phyloP scores from a whole-genome alignment of 306 rosid species.

The Vigna trinervia region DNA sequence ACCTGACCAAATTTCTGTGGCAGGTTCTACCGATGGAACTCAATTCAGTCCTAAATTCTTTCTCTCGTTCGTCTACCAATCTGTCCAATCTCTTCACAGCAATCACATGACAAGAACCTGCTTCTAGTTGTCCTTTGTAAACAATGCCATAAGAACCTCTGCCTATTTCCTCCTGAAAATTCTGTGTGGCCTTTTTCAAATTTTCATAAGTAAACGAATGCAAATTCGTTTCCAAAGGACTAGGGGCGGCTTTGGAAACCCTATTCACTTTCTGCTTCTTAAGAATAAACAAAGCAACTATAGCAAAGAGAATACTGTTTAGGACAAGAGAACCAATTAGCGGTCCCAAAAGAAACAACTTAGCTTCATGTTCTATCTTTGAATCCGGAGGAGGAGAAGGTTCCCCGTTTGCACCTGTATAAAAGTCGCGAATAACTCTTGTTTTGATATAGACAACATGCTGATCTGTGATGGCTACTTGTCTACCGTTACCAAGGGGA shows the following conservation, averaged over 20 bases:
- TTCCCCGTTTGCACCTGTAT: neutral
- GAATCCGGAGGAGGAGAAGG: neutral
- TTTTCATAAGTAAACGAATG: slow-evolving; percentile 44
- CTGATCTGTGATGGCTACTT: neutral
- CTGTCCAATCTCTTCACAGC: slow-evolving; percentile 58
- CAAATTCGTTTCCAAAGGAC: slow-evolving; percentile 46
- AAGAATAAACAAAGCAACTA: slow-evolving; percentile 14
- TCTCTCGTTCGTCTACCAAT: slow-evolving; percentile 50
- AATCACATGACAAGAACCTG: slow-evolving; percentile 28
- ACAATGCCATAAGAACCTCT: slow-evolving; percentile 60
- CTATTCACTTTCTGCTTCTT: slow-evolving; percentile 35
- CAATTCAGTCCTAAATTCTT: slow-evolving; percentile 53
- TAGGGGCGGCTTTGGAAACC: slow-evolving; percentile 18
- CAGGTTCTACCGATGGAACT: slow-evolving; percentile 51
- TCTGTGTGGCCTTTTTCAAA: slow-evolving; percentile 48
- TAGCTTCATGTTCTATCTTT: neutral
- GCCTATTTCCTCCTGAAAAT: slow-evolving; percentile 47
- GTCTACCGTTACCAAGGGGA: slow-evolving; percentile 54
- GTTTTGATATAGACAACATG: slow-evolving; percentile 34
- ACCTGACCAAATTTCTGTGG: slow-evolving; percentile 56
- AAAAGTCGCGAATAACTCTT: slow-evolving; percentile 20
- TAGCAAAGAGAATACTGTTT: slow-evolving; percentile 37
- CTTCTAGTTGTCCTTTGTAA: slow-evolving; percentile 48
- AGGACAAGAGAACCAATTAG: slow-evolving; percentile 45
- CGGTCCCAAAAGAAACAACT: slow-evolving; percentile 39